phyloP scores from a whole-genome alignment of 768 basidiomycete genomes.

The Pleurotus ostreatus region DNA sequence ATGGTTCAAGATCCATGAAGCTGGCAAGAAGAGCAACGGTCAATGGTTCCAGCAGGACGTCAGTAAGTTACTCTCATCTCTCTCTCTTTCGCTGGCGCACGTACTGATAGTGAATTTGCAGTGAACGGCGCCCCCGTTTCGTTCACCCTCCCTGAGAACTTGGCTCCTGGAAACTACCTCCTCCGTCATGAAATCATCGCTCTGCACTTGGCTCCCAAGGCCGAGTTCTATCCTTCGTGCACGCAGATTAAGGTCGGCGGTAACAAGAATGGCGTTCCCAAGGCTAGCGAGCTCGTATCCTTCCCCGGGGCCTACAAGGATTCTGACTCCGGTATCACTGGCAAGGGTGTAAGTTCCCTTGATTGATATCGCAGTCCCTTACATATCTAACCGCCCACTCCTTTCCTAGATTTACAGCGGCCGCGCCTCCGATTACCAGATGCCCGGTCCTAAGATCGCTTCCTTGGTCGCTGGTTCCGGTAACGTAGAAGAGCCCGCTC shows the following conservation, averaged over 20 bases:
- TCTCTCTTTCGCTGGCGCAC: too few species aligned
- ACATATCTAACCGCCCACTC: not conserved
- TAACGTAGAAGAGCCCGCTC: not conserved
- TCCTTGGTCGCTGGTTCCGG: conserved; percentile 25
- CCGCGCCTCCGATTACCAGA: conserved; percentile 26
- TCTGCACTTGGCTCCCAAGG: conserved; percentile 47
- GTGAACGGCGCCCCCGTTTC: conserved; percentile 19
- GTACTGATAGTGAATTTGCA: not conserved
- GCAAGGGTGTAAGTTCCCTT: conserved; percentile 29
- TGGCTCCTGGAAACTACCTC: conserved; percentile 47
- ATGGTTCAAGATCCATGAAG: conserved; percentile 53
- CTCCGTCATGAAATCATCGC: conserved; percentile 57
- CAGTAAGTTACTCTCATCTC: conserved; percentile 33
- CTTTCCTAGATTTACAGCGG: conserved; percentile 24
- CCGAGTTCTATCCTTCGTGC: conserved; percentile 60
- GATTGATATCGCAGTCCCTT: not conserved
- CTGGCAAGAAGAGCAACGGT: conserved; percentile 27
- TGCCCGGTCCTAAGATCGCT: conserved; percentile 52
- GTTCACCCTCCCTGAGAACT: conserved; percentile 28
- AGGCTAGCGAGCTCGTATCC: conserved; percentile 30
- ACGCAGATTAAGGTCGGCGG: conserved; percentile 38
- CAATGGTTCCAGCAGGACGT: conserved; percentile 53
- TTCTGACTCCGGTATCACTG: conserved; percentile 49
- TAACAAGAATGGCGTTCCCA: conserved; percentile 30
- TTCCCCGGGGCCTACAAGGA: conserved; percentile 55